A percentile compares a stretch with the other conserved stretches of the same genome.
Evolutionary conservation across 768 basidiomycete species (phyloP).

Genomic region (Rhizopogon vinicolor): DNA sequence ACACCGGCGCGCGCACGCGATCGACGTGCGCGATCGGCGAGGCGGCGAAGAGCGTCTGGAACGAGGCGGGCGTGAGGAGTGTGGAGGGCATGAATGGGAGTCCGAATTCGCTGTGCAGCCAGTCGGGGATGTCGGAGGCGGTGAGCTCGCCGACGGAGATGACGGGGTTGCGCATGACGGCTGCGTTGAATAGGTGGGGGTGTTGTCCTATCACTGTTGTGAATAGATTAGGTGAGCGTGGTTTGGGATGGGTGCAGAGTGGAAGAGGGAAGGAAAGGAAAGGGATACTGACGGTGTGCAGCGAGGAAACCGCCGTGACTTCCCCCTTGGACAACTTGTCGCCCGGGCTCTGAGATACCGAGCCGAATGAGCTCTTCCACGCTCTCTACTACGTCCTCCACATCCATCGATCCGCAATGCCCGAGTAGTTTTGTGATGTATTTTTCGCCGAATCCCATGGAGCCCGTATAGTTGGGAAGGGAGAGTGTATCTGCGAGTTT

Average conservation of each 20-base stretch:
- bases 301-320: constrained; percentile 69
- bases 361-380: constrained; percentile 44
- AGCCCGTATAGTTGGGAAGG: constrained; percentile 64
- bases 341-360: constrained; percentile 46
- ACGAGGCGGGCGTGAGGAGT: constrained; percentile 42
- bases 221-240: background rate
- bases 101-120: constrained; percentile 44
- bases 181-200: constrained; percentile 58
- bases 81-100: constrained; percentile 28
- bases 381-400: constrained; percentile 58
- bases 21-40: constrained; percentile 58
- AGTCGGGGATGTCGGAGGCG: constrained; percentile 65
- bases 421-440: constrained; percentile 52
- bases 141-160: constrained; percentile 54
- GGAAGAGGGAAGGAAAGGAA: background rate
- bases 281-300: constrained; percentile 44
- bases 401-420: constrained; percentile 59
- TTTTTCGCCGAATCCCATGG: constrained; percentile 61
- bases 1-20: constrained; percentile 45
- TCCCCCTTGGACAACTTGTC: constrained; percentile 57
- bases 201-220: constrained; percentile 55
- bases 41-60: constrained; percentile 36
- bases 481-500: constrained; percentile 47
- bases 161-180: constrained; percentile 66
- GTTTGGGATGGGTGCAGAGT: background rate